Base-by-base conservation (phyloP, 73 alveolate species). In the Paramecium pentaurelia region DNA sequence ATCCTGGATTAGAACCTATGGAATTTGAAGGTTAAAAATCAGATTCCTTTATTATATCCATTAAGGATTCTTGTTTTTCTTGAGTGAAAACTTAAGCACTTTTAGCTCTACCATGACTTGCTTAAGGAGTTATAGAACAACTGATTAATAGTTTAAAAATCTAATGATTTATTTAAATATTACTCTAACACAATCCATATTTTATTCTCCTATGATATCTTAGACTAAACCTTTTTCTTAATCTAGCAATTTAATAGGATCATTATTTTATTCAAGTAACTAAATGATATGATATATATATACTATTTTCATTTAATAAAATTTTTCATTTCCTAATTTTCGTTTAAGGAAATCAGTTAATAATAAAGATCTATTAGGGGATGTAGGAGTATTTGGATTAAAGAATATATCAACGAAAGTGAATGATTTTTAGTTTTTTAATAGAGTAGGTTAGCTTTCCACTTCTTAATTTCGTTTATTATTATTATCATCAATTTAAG, bases 181-280 rank as follows among this genome's bases (percentile, higher is more conserved):
- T 80, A 80, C 91, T 36, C 58, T 80, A 80, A 80, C 58, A 28
- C 91, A 80, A 80, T 80, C 91, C 91, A 80, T 80, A 45, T 80
- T 34, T 44, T 80, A 44, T 25, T 80, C 58, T 18, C 91, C 91
- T 8, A 80, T 34, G 30, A 80, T 49, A 16, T 80, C 91, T 80
- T 80, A 49, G 2, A 80, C 75, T 32, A 80, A 25, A 10, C 44
- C 58, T 10, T 80, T 44, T 25, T 80, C 47, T 73, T 73, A 34
- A 32, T 80, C 91, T 47, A 80, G 28, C 4, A 80, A 42, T 27
- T 80, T 80, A 25, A 80, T 44, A 4, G 91, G 91, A 49, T 80
- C 91, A 45, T 47, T 80, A 25, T 49, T 40, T 20, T 60, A 44
- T 47, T 80, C 91, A 28, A 80, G 73, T 22, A 80, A 49, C 91